Evolutionary conservation across 1,284 basidiomycete species (phyloP).

Genomic region (Ganoderma sinense): DNA sequence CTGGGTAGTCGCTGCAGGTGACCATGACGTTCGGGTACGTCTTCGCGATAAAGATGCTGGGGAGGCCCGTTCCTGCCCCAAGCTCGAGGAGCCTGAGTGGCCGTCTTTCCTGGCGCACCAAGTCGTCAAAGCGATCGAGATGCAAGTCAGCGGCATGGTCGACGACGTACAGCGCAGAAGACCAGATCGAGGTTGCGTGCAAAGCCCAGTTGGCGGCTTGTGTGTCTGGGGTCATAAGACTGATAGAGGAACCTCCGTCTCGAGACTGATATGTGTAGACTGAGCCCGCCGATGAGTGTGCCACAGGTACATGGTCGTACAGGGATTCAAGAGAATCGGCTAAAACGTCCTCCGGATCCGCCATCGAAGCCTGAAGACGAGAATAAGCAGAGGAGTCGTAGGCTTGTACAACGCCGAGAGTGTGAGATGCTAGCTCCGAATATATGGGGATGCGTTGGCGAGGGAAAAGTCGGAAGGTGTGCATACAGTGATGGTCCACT

Average conservation of each 20-base stretch:
- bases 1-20: conserved; percentile 75
- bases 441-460: neutral
- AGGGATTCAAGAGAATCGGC: conserved; percentile 65
- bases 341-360: conserved; percentile 70
- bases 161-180: conserved; percentile 67
- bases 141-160: conserved; percentile 61
- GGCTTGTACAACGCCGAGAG: neutral
- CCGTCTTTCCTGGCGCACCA: conserved; percentile 19
- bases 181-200: conserved; percentile 80
- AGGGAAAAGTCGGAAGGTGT: neutral
- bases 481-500: neutral
- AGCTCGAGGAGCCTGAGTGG: conserved; percentile 66
- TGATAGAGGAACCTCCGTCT: conserved; percentile 34
- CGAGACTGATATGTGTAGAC: conserved; percentile 38
- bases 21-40: conserved; percentile 49
- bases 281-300: conserved; percentile 60
- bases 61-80: conserved; percentile 76
- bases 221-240: conserved; percentile 68
- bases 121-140: conserved; percentile 40
- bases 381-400: too few species aligned
- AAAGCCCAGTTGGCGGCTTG: conserved; percentile 72
- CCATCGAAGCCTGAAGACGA: conserved; percentile 12
- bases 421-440: neutral
- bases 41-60: conserved; percentile 69
- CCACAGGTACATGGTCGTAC: conserved; percentile 68